Conservation (phyloP, 2,329 filamentous ascomycete species). For the Byssoonygena ceratinophila region DNA sequence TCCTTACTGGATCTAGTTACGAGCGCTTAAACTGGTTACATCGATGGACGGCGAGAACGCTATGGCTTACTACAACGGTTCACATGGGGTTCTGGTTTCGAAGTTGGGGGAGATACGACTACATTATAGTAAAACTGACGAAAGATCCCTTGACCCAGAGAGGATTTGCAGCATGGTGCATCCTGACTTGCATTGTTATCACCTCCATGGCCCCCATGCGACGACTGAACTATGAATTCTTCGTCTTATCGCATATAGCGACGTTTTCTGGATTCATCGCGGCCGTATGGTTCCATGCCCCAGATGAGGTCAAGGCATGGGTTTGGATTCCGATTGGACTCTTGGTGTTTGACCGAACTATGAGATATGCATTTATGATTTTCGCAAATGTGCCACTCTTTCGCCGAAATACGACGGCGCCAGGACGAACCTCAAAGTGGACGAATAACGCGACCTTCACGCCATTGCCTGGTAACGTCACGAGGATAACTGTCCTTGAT, state of each 20-base stretch:
- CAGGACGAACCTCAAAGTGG: constrained; percentile 23
- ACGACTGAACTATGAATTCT: constrained; percentile 43
- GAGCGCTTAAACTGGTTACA: constrained; percentile 45
- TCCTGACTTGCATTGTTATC: constrained; percentile 44
- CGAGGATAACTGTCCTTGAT: constrained; percentile 46
- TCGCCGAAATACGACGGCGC: constrained; percentile 3
- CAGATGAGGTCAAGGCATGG: constrained; percentile 34
- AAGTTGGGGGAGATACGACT: constrained; percentile 43
- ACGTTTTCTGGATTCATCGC: constrained; percentile 42
- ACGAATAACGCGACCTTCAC: constrained; percentile 38
- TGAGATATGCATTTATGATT: constrained; percentile 28
- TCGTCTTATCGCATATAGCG: constrained; percentile 45
- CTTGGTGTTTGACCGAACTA: constrained; percentile 37
- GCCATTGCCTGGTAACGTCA: constrained; percentile 45
- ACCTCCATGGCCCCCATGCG: constrained; percentile 43
- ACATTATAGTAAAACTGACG: constrained; percentile 40
- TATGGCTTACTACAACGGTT: constrained; percentile 45
- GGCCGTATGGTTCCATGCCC: constrained; percentile 42
- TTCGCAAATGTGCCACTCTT: constrained; percentile 35
- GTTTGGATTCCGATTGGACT: constrained; percentile 41
- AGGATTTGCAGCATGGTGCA: constrained; percentile 44
- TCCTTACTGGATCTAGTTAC: constrained; percentile 40
- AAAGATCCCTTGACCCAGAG: constrained; percentile 41
- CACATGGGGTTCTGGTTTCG: constrained; percentile 47
- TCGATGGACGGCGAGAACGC: constrained; percentile 41